Evolutionary conservation across 306 rosid species (phyloP), one percentile per base, ranked within the genome.

Genomic region (Citrullus mucosospermus): DNA sequence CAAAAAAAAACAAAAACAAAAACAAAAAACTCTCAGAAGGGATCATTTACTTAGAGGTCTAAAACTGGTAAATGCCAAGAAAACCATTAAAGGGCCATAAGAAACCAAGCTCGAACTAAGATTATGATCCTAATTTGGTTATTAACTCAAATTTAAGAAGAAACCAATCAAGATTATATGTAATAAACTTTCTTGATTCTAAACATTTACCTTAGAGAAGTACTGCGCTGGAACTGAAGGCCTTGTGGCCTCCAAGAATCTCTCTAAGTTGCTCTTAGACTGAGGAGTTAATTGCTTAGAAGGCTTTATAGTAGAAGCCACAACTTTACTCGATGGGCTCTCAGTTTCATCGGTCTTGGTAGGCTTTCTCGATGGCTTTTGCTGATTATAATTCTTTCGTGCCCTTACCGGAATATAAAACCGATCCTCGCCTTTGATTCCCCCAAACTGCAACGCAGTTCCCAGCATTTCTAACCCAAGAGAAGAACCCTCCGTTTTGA

Each of bases 151-250:
- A 78, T 30, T 73, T 71, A 2, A 9, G 16, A 44, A 50, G 46
- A 13, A 50, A 50, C 44, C 43, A 18, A 30, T 28, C 20, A 68
- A 68, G 34, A 32, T 68, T 41, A 20, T 41, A 22, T 20, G 57
- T 14, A 25, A 48, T 55, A 50, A 75, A 43, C 16, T 55, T 39
- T 48, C 8, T 20, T 16, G 10, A n/a, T 38, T 51, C 25, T 18
- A 78, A 48, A 17, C 78, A 90, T 83, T 85, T 70, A 92, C 98
- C 98, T 92, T 87, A 11, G 98, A 89, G 73, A 92, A 87, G 84
- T 78, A 88, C 80, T 87, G 98, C 59, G 92, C 97, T 2, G 89
- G 88, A 43, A 94, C 91, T 46, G 83, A 84, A 73, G 97, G 98
- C 50, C 83, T 86, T 11, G 90, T 94, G 30, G 91, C 86, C 58